Evolutionary conservation across 805 yeast species (phyloP).

Genomic region (Ogataea haglerorum): DNA sequence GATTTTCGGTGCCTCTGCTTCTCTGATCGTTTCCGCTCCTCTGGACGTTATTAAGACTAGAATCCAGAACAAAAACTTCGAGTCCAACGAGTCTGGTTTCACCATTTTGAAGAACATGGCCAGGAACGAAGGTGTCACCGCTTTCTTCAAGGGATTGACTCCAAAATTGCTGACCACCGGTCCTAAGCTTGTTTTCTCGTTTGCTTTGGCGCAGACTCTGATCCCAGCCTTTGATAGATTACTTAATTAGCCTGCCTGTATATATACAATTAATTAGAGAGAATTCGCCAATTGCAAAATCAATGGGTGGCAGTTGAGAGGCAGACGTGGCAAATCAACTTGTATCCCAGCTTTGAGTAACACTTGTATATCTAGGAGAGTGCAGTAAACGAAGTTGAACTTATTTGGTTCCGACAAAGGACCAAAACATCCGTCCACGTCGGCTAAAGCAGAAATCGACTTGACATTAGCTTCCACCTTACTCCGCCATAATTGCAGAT

Average conservation of each 20-base stretch:
- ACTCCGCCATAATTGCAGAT: not conserved
- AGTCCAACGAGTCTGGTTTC: conserved; percentile 91
- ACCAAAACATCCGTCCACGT: conserved; percentile 32
- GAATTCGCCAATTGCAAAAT: conserved; percentile 9
- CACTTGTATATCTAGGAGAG: conserved; percentile 10
- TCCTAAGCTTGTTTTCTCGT: conserved; percentile 96
- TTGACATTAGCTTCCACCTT: not conserved
- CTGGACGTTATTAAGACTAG: conserved; percentile 97
- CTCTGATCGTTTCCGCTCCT: conserved; percentile 95
- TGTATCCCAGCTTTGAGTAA: conserved; percentile 2
- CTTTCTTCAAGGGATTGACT: conserved; percentile 95
- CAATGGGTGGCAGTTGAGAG: conserved; percentile 18
- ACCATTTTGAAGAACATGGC: conserved; percentile 90
- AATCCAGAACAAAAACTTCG: conserved; percentile 94
- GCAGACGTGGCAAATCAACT: not conserved
- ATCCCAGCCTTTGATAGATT: conserved; percentile 91
- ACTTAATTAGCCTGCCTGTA: conserved; percentile 28
- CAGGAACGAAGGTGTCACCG: conserved; percentile 81
- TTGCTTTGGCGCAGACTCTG: conserved; percentile 94
- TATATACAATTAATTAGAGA: conserved; percentile 3
- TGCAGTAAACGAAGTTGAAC: conserved; percentile 23
- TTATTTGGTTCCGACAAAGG: conserved; percentile 26
- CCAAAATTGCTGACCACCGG: conserved; percentile 97
- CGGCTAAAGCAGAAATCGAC: not conserved
- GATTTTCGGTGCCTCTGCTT: conserved; percentile 94